Evolutionary conservation across 1,139 yeast genomes (phyloP).

Genomic region (Pichia sp.): DNA sequence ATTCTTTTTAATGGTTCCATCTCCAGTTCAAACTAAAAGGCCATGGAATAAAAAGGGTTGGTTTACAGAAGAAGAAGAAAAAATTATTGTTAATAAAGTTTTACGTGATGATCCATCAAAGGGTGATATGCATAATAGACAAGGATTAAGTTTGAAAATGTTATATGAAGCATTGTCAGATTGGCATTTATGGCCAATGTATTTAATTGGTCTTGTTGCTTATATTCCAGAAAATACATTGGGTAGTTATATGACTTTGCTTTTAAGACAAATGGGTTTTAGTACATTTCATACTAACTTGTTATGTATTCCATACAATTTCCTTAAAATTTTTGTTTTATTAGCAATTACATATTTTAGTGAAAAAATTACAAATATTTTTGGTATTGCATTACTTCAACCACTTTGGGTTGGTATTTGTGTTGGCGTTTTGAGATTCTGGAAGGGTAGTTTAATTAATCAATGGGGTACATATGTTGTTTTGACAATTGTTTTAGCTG

Average conservation of each 20-base stretch:
- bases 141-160: constrained; percentile 39
- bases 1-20: constrained; percentile 54
- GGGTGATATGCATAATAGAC: constrained; percentile 64
- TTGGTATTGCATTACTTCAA: constrained; percentile 32
- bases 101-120: constrained; percentile 64
- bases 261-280: constrained; percentile 49
- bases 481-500: constrained; percentile 42
- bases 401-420: constrained; percentile 38
- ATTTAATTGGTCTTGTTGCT: constrained; percentile 43
- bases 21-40: constrained; percentile 48
- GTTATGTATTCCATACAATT: constrained; percentile 45
- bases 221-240: constrained; percentile 42
- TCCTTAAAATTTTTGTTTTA: constrained; percentile 35
- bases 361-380: constrained; percentile 36
- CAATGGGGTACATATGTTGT: constrained; percentile 51
- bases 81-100: constrained; percentile 55
- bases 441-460: constrained; percentile 43
- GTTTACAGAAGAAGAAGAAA: constrained; percentile 58
- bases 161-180: constrained; percentile 40
- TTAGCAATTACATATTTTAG: constrained; percentile 35
- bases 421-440: constrained; percentile 41
- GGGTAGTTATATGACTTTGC: constrained; percentile 45
- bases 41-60: constrained; percentile 46
- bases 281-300: constrained; percentile 49
- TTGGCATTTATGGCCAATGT: constrained; percentile 57